These are phyloP conservation scores for Pseudozyma thailandica DNA, from an alignment of 1,284 basidiomycete species.

Conservation along the genomic window DNA sequence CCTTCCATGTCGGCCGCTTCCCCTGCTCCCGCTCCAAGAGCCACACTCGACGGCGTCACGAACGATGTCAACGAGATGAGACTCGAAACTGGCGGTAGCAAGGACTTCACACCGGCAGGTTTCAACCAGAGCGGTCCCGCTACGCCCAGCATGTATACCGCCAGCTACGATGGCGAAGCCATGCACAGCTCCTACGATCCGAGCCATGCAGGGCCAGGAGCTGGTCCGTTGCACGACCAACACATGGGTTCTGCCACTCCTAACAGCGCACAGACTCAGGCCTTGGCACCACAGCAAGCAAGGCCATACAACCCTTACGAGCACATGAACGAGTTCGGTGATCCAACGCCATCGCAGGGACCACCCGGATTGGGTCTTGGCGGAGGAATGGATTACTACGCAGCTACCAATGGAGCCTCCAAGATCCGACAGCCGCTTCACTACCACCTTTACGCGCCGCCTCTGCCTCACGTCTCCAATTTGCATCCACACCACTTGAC, in stretches of 20 bases:
- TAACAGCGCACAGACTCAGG: slow-evolving; percentile 1
- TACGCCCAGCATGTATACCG: slow-evolving; percentile 29
- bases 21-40: slow-evolving; percentile 10
- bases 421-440: slow-evolving; percentile 73
- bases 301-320: slow-evolving; percentile 58
- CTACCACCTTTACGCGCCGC: slow-evolving; percentile 87
- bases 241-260: slow-evolving; percentile 26
- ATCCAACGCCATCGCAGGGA: slow-evolving; percentile 36
- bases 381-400: slow-evolving; percentile 47
- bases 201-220: slow-evolving; percentile 4
- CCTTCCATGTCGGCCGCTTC: slow-evolving; percentile 26
- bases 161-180: slow-evolving; percentile 25
- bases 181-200: slow-evolving; percentile 37
- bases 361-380: slow-evolving; percentile 42
- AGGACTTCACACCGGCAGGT: slow-evolving; percentile 19
- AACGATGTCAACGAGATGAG: slow-evolving; percentile 26
- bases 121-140: slow-evolving; percentile 24
- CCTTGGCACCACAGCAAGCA: slow-evolving; percentile 8
- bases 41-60: slow-evolving; percentile 22
- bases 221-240: slow-evolving; percentile 18
- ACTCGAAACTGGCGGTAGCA: slow-evolving; percentile 21
- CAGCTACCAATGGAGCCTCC: slow-evolving; percentile 34
- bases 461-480: slow-evolving; percentile 72
- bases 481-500: slow-evolving; percentile 70
- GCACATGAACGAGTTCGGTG: slow-evolving; percentile 60